These are phyloP conservation scores for Fragilariopsis cylindrus DNA, from an alignment of 108 stramenopile genomes.

Conservation along the genomic window DNA sequence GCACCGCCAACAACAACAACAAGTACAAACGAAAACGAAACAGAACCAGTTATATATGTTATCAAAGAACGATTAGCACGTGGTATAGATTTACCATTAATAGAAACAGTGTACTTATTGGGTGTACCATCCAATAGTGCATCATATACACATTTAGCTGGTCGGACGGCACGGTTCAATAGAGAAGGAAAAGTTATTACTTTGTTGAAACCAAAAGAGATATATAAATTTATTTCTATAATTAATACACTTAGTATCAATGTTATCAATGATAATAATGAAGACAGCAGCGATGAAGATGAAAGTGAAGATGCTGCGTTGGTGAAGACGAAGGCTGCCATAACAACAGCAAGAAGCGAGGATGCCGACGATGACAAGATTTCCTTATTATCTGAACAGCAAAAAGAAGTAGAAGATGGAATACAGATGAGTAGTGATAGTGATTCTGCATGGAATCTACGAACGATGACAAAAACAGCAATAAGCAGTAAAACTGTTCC, in stretches of 20 bases:
- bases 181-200: constrained; percentile 50
- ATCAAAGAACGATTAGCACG: constrained; percentile 71
- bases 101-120: constrained; percentile 58
- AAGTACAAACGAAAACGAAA: constrained; percentile 27
- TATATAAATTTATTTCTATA: constrained; percentile 44
- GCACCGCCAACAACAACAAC: no score
- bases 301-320: neutral
- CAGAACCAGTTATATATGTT: constrained; percentile 47
- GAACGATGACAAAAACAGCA: constrained; percentile 1
- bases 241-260: constrained; percentile 52
- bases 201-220: constrained; percentile 44
- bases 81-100: constrained; percentile 63
- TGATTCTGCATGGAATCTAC: constrained; percentile 3
- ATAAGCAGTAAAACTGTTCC: neutral
- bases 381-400: neutral
- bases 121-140: constrained; percentile 62
- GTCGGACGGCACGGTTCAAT: constrained; percentile 66
- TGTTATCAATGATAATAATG: neutral
- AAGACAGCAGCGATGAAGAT: neutral
- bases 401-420: neutral
- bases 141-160: constrained; percentile 71
- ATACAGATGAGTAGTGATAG: neutral
- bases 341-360: neutral
- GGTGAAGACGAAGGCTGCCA: no score
- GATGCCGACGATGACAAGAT: neutral